Evolutionary conservation across 2,329 filamentous ascomycete genomes (phyloP).

Genomic region (Penicillium decumbens): DNA sequence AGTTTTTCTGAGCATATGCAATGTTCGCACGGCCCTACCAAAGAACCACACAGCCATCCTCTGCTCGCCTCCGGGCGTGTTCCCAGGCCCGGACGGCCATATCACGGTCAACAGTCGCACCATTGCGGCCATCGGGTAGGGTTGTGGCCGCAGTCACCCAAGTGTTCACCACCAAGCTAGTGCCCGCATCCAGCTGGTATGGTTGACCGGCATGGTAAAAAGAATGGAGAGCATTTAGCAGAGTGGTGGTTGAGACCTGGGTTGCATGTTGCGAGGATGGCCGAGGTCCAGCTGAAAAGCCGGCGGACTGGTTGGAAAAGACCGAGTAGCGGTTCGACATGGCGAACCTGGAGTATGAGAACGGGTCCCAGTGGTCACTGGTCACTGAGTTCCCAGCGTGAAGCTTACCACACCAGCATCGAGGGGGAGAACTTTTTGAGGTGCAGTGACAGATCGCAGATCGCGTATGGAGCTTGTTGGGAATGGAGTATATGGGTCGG

Average conservation of each 20-base stretch:
- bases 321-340: constrained; percentile 61
- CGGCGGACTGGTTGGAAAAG: constrained; percentile 58
- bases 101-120: constrained; percentile 74
- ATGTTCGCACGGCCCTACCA: constrained; percentile 55
- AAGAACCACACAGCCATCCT: constrained; percentile 88
- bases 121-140: constrained; percentile 63
- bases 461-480: neutral
- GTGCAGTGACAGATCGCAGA: neutral
- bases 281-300: constrained; percentile 49
- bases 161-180: constrained; percentile 89
- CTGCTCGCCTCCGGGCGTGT: constrained; percentile 86
- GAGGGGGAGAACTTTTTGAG: neutral
- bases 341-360: constrained; percentile 25
- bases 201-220: constrained; percentile 76
- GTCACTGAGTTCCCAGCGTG: constrained; percentile 7
- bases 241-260: constrained; percentile 86
- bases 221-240: constrained; percentile 87
- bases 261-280: constrained; percentile 62
- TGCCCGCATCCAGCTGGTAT: constrained; percentile 83
- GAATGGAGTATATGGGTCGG: neutral
- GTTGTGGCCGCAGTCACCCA: constrained; percentile 78
- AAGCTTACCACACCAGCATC: constrained; percentile 7
- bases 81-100: constrained; percentile 86
- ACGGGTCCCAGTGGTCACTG: constrained; percentile 1
- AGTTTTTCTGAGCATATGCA: neutral